A percentile compares a stretch with the other conserved stretches of the same genome.
Conservation (phyloP, 225 moss, liverwort and hornwort species). For the Pleurozium schreberi region DNA sequence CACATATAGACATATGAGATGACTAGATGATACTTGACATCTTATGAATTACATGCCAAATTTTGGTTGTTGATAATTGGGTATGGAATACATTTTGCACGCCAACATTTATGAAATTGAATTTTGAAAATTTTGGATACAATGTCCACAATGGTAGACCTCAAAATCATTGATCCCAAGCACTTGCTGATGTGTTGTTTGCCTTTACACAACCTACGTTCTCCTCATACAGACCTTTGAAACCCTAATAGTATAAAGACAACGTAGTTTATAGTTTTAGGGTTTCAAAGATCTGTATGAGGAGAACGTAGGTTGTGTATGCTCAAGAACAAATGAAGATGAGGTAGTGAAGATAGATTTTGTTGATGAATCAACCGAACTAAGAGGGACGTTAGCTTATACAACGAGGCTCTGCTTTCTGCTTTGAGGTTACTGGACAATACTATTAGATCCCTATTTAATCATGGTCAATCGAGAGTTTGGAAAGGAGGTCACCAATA, state of each 20-base stretch:
- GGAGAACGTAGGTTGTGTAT: too few relatives aligned
- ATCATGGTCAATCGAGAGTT: not conserved
- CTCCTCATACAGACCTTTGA: too few relatives aligned
- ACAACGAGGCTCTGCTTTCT: not conserved
- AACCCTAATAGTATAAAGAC: too few relatives aligned
- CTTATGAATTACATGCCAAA: not conserved
- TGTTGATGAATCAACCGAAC: not conserved
- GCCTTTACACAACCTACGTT: too few relatives aligned
- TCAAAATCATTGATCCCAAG: rapidly evolving
- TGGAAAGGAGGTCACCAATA: not conserved
- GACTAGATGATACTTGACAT: not conserved
- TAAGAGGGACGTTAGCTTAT: not conserved
- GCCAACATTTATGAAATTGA: too few relatives aligned
- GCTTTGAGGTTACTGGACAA: not conserved
- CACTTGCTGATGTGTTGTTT: too few relatives aligned
- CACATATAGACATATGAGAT: not conserved
- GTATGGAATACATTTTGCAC: too few relatives aligned
- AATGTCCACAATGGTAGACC: too few relatives aligned
- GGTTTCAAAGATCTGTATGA: rapidly evolving
- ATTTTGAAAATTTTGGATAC: too few relatives aligned
- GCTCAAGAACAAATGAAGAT: too few relatives aligned
- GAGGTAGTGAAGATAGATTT: too few relatives aligned
- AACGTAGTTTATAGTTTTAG: too few relatives aligned
- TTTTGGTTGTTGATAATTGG: not conserved
- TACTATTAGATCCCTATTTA: not conserved